A percentile compares a stretch with the other conserved stretches of the same genome.
phyloP scores from a whole-genome alignment of 192 early-diverging fungal genomes.

The Mortierella claussenii region DNA sequence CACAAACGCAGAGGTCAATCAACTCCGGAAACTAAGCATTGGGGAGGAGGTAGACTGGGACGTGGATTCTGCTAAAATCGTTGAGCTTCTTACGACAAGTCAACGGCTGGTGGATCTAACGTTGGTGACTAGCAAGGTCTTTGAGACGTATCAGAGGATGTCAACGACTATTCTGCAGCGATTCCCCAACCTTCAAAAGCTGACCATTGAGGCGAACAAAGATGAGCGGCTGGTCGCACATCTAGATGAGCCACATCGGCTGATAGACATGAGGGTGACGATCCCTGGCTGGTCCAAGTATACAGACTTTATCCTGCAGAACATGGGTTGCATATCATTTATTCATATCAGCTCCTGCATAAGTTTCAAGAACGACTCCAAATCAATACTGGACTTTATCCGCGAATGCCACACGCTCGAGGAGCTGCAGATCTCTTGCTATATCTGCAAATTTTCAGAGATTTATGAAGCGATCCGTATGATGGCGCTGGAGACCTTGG shows the following conservation, averaged over 20 bases:
- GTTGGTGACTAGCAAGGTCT: not conserved
- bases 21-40: not conserved
- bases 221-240: not conserved
- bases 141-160: slow-evolving; percentile 8
- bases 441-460: not conserved
- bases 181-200: not conserved
- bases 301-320: slow-evolving; percentile 6
- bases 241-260: not conserved
- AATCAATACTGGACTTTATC: not conserved
- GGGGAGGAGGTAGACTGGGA: slow-evolving; percentile 19
- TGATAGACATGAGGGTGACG: not conserved
- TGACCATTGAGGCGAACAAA: not conserved
- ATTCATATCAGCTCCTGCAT: slow-evolving; percentile 2
- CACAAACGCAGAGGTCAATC: not conserved
- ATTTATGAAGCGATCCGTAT: not conserved
- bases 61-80: slow-evolving; percentile 3
- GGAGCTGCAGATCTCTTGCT: slow-evolving; percentile 7
- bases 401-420: not conserved
- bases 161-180: not conserved
- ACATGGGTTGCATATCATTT: not conserved
- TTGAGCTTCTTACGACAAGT: slow-evolving; percentile 15
- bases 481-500: not conserved
- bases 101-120: slow-evolving; percentile 6
- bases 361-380: not conserved
- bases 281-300: not conserved